A percentile compares a stretch with the other conserved stretches of the same genome.
Conservation (phyloP, 2,329 filamentous ascomycete species). For the Hypoxylon sp. region DNA sequence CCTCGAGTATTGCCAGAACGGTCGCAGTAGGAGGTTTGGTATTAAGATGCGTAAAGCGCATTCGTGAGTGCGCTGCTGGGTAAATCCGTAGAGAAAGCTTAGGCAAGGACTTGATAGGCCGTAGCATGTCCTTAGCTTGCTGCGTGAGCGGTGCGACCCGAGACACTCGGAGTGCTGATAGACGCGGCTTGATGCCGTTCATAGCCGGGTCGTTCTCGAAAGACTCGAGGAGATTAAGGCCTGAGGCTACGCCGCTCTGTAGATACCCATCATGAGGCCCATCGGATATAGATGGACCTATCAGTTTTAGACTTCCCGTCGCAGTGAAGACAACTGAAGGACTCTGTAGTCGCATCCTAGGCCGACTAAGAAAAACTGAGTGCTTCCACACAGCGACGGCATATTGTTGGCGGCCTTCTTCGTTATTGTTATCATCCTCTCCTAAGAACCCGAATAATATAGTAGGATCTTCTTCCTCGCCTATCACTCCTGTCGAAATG, state of each 20-base stretch:
- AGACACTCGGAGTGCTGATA: slow-evolving; percentile 81
- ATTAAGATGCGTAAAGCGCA: slow-evolving; percentile 77
- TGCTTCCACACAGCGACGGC: slow-evolving; percentile 72
- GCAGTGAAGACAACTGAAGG: slow-evolving; percentile 76
- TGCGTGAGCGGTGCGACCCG: slow-evolving; percentile 77
- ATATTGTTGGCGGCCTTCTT: slow-evolving; percentile 53
- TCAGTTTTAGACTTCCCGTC: slow-evolving; percentile 70
- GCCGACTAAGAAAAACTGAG: slow-evolving; percentile 68
- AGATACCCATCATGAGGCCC: slow-evolving; percentile 72
- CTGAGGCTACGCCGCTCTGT: slow-evolving; percentile 75
- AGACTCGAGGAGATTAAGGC: slow-evolving; percentile 82
- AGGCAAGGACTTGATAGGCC: slow-evolving; percentile 74
- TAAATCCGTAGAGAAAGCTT: slow-evolving; percentile 73
- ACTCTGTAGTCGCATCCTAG: slow-evolving; percentile 74
- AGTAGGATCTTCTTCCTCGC: slow-evolving; percentile 64
- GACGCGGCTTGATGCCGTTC: slow-evolving; percentile 70
- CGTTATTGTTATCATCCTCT: slow-evolving; percentile 45
- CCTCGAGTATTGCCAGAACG: slow-evolving; percentile 77
- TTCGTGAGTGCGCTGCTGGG: slow-evolving; percentile 78
- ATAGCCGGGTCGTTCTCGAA: slow-evolving; percentile 76
- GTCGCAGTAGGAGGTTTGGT: slow-evolving; percentile 69
- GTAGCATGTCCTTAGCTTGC: slow-evolving; percentile 69
- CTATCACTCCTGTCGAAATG: slow-evolving; percentile 69
- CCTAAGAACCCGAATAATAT: slow-evolving; percentile 62
- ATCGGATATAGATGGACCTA: slow-evolving; percentile 58